phyloP scores from a whole-genome alignment of 805 yeast species.

The Cyberlindnera mycetangii region DNA sequence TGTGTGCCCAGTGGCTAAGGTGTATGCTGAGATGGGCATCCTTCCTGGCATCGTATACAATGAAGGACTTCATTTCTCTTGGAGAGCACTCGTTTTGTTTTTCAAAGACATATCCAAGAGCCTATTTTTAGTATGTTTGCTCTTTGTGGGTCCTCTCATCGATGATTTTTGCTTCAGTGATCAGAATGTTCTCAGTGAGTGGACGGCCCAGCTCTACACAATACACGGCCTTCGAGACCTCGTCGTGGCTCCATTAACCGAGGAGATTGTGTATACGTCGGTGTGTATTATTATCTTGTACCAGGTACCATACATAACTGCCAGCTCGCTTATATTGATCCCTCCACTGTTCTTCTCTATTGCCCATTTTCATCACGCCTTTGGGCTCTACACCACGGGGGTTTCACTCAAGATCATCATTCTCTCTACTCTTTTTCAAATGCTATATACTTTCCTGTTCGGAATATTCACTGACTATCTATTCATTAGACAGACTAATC shows the following conservation, averaged over 20 bases:
- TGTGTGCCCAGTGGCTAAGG: conserved; percentile 4
- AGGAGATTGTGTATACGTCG: conserved; percentile 69
- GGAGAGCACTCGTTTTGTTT: conserved; percentile 11
- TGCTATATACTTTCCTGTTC: conserved; percentile 63
- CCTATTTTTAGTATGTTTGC: conserved; percentile 33
- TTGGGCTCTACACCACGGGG: conserved; percentile 38
- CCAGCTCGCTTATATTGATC: conserved; percentile 29
- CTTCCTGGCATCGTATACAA: conserved; percentile 33
- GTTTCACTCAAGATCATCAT: conserved; percentile 33
- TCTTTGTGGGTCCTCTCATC: conserved; percentile 49
- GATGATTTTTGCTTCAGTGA: conserved; percentile 30
- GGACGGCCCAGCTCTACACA: conserved; percentile 25
- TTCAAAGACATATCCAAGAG: conserved; percentile 20
- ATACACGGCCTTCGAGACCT: conserved; percentile 52
- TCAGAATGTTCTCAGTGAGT: conserved; percentile 16
- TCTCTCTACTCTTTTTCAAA: conserved; percentile 46
- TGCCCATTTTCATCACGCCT: conserved; percentile 78
- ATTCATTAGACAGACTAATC: conserved; percentile 47
- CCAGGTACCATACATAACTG: conserved; percentile 24
- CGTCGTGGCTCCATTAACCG: conserved; percentile 72
- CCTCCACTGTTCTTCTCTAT: conserved; percentile 71
- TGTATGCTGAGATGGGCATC: conserved; percentile 31
- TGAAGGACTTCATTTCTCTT: conserved; percentile 2
- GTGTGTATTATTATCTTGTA: conserved; percentile 33
- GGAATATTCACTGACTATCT: conserved; percentile 63